Conservation (phyloP, 768 basidiomycete genomes). For the Ramaria sp. region DNA sequence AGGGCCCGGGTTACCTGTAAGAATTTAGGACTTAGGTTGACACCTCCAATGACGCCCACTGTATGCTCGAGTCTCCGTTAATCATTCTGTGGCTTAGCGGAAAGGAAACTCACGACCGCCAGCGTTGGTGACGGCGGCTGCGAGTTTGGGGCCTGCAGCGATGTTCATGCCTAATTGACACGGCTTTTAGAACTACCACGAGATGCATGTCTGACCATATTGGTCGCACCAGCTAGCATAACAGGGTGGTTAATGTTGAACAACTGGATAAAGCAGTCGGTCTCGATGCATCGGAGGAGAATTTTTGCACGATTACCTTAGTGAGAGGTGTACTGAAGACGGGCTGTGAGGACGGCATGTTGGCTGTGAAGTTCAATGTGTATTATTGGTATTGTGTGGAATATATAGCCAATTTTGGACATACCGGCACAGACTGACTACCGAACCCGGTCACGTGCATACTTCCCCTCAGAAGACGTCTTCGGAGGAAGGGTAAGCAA, state of each 20-base stretch:
- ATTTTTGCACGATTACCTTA: constrained; percentile 14
- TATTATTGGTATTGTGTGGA: background rate
- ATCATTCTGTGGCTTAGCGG: constrained; percentile 23
- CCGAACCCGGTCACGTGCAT: too few relatives aligned
- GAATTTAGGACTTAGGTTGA: constrained; percentile 62
- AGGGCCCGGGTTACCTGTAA: constrained; percentile 30
- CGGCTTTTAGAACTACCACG: constrained; percentile 4
- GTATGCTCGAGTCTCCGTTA: constrained; percentile 32
- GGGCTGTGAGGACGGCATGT: constrained; percentile 56
- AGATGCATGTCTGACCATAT: background rate
- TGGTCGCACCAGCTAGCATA: constrained; percentile 55
- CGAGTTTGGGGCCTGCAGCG: constrained; percentile 74
- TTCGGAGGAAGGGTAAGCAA: too few relatives aligned
- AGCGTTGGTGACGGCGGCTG: constrained; percentile 87
- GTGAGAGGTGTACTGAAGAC: constrained; percentile 69
- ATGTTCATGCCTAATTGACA: constrained; percentile 63
- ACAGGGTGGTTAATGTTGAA: constrained; percentile 78
- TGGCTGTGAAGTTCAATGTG: constrained; percentile 3
- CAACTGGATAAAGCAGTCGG: constrained; percentile 19
- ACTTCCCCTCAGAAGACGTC: too few relatives aligned
- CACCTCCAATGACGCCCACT: constrained; percentile 75
- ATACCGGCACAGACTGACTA: background rate
- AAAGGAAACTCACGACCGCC: constrained; percentile 26
- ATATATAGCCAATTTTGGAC: too few relatives aligned
- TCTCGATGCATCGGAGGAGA: background rate